Evolutionary conservation across 1,284 basidiomycete species (phyloP), one percentile per base, ranked within the genome.

Genomic region (Trichosporon asahii): DNA sequence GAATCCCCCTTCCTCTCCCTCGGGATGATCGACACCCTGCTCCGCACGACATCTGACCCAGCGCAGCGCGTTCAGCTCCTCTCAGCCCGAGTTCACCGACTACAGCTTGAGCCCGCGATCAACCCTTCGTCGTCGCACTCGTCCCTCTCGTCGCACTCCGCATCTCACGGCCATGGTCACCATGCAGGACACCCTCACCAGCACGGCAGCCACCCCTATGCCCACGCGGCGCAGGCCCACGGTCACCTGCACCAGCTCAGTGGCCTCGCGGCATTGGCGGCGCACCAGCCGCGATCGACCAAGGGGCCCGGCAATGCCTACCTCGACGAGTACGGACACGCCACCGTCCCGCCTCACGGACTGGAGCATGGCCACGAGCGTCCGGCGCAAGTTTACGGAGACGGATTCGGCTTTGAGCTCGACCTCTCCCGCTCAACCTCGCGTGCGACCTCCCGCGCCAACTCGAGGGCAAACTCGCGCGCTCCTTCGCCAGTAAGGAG

Each of bases 21-120:
- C 35, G 25, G 66, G 15, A 66, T 72, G 14, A 40, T 74, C 60
- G 73, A 74, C 25, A 53, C 53, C 1, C 65, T 67, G 25, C 73
- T 74, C 14, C n/a, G 21, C 14, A 49, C 61, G 25, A 63, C 64
- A 3, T 18, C 61, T 0, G 69, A 68, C 35, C 73, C 73, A 2
- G 63, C 37, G 0, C 57, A 74, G 35, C 72, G 77, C 2, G 74
- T 79, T 21, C 76, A 75, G 55, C 74, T 82, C 11, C 72, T 82
- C 40, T 69, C 73, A 5, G 77, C 79, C 5, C 76, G 75, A 44
- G 66, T 80, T 5, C 73, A 77, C 29, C 66, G 79, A 6, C 72
- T 80, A 4, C 31, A 66, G 66, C 31, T 57, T 3, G 69, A 64
- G 15, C n/a, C 53, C 0, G 57, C 57, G 27, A 61, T 61, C 57